Evolutionary conservation across 352 stramenopile genomes (phyloP).

Genomic region (Globisporangium yorkense): DNA sequence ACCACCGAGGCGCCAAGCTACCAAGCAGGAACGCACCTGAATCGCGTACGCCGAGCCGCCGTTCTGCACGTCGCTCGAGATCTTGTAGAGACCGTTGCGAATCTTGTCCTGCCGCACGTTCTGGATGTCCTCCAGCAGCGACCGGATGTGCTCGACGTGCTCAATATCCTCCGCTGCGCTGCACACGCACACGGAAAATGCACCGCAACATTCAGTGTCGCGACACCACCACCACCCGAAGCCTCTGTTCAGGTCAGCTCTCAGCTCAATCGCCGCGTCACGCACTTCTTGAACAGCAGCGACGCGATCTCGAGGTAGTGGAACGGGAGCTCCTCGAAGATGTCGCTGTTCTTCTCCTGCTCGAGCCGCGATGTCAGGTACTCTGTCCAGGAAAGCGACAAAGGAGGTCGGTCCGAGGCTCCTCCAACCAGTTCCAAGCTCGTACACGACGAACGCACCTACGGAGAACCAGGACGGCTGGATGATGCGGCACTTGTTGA

Average conservation of each 20-base stretch:
- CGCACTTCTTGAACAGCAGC: conserved; percentile 80
- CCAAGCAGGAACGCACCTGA: conserved; percentile 20
- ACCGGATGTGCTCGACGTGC: conserved; percentile 75
- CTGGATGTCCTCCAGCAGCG: conserved; percentile 81
- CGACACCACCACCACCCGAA: background rate
- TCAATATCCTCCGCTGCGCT: conserved; percentile 82
- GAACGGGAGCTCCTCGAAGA: conserved; percentile 79
- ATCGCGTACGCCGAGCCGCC: conserved; percentile 71
- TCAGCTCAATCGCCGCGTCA: background rate
- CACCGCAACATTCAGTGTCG: background rate
- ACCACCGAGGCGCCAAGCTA: background rate
- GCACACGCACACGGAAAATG: background rate
- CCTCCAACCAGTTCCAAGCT: no score
- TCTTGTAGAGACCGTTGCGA: conserved; percentile 79
- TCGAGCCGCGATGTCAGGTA: conserved; percentile 53
- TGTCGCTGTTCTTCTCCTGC: conserved; percentile 63
- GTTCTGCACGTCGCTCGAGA: conserved; percentile 68
- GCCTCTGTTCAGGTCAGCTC: background rate
- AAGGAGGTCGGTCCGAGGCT: background rate
- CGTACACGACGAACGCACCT: conserved; percentile 20
- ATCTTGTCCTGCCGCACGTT: conserved; percentile 89
- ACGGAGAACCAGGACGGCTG: conserved; percentile 78
- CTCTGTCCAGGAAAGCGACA: conserved; percentile 19
- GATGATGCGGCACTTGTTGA: conserved; percentile 85
- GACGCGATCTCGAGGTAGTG: conserved; percentile 86